Evolutionary conservation across 495 filamentous ascomycete genomes (phyloP).

Genomic region (Geopyxis carbonaria): DNA sequence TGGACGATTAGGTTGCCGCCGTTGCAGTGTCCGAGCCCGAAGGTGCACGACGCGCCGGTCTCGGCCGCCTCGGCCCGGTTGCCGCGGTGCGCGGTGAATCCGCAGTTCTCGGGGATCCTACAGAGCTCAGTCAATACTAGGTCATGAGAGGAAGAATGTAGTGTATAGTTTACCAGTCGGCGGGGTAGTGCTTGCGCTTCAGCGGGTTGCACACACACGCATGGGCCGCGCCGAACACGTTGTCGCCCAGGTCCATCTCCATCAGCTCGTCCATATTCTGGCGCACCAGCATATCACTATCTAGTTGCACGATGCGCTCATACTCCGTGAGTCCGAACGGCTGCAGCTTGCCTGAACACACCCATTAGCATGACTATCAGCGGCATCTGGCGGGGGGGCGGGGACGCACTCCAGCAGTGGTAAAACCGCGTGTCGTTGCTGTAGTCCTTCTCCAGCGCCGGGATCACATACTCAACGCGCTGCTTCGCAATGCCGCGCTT

Average conservation of each 20-base stretch:
- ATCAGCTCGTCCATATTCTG: slow-evolving; percentile 78
- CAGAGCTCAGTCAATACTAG: not conserved
- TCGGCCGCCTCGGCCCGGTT: slow-evolving; percentile 40
- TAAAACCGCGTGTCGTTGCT: slow-evolving; percentile 55
- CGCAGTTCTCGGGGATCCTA: slow-evolving; percentile 54
- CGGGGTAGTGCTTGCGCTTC: slow-evolving; percentile 56
- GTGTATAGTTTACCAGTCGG: slow-evolving; percentile 38
- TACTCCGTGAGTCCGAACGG: slow-evolving; percentile 55
- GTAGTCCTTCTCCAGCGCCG: slow-evolving; percentile 39
- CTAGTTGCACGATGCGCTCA: slow-evolving; percentile 58
- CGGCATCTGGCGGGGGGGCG: not conserved
- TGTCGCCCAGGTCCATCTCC: slow-evolving; percentile 40
- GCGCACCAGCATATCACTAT: slow-evolving; percentile 66
- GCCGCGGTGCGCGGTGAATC: slow-evolving; percentile 51
- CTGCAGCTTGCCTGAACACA: slow-evolving; percentile 42
- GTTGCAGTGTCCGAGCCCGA: slow-evolving; percentile 48
- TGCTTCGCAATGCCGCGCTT: slow-evolving; percentile 44
- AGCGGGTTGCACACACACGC: slow-evolving; percentile 74
- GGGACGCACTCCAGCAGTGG: slow-evolving; percentile 50
- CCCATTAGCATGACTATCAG: not conserved
- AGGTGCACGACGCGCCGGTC: slow-evolving; percentile 32
- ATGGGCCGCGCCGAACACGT: slow-evolving; percentile 56
- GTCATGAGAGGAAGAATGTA: not conserved
- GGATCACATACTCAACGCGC: slow-evolving; percentile 45
- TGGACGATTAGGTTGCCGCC: slow-evolving; percentile 58